Base-by-base conservation (phyloP, 179 eudicot species). In the Vitellaria paradoxa region DNA sequence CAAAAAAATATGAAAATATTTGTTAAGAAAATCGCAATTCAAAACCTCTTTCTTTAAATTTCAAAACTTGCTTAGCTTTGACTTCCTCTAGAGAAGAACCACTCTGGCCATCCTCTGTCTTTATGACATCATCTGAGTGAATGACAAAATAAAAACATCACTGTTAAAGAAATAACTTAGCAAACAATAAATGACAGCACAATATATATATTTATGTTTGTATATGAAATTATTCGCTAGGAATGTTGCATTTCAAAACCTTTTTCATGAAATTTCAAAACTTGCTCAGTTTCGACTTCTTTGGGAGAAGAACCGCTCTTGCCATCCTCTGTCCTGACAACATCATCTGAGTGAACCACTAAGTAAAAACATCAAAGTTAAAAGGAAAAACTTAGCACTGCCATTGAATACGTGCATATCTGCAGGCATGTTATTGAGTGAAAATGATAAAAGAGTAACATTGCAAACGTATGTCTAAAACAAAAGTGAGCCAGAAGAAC, bases 261-360 rank as follows among this genome's bases (percentile, higher is more conserved):
- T 79, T 50, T 68, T 68, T 77, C 85, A 50, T n/a, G 21, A 42
- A 52, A 42, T 64, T 23, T 82, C 37, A 68, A 37, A 45, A 76
- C 42, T 71, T 82, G 78, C 71, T 84, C 76, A 37, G 20, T 72
- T 70, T 79, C 82, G 71, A 69, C 84, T 64, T 47, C 76, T 63
- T 68, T 78, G 57, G 72, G n/a, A 75, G 81, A 68, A 42, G 63
- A 70, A 73, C 12, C 68, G 23, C 52, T 85, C 65, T 78, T 77
- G 72, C 77, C 84, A 59, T 80, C 68, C 74, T 72, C 69, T 20
- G 82, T 15, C 70, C 81, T 78, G 49, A 26, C 80, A 71, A 26
- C 69, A 56, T 82, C 89, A 60, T 77, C 81, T 42, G 82, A 69
- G 42, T 81, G 85, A 79, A 76, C 84, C 75, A 76, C 81, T 74